Base-by-base conservation (phyloP, 805 yeast species). In the Cyberlindnera saturnus region DNA sequence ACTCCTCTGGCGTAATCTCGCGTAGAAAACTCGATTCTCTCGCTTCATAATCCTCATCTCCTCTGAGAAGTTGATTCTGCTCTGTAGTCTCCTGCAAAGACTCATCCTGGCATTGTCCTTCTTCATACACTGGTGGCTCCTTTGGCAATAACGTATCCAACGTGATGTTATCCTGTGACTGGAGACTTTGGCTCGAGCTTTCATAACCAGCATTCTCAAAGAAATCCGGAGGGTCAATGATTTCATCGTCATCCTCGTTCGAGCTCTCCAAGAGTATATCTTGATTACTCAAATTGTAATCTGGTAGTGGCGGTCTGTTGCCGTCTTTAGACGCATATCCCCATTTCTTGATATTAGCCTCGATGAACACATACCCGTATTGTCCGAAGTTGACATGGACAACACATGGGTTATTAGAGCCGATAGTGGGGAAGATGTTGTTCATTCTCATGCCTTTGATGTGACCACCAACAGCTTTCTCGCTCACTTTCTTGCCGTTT, bases 271-370 rank as follows among this genome's bases (percentile, higher is more conserved):
- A 65, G 42, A 91, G 63, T 4, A 89, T 79, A 59, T 90, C 96
- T 38, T 81, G 81, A 36, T 77, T 79, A 55, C 81, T 89, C 44
- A 81, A 78, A 39, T 86, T 86, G 64, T 91, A 91, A 9, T 93
- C 82, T 1, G 99, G 99, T 3, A 98, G 96, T 5, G 98, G 95
- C 4, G 95, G 83, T 45, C 89, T 83, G 39, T 74, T 76, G 1
- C 98, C 99, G 51, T 82, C 86, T 33, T 83, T 72, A 3, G 93
- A 91, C 3, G 81, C 95, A 62, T 81, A 83, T 14, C 89, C 89
- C 86, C 91, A 86, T 58, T 82, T 85, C 56, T 86, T 85, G 19
- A 86, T 90, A 62, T 86, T 86, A 0, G 82, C 95, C 59, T 86
- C 93, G 39, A 86, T 84, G 56, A 80, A 84, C 2, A 86, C 91